phyloP scores from a whole-genome alignment of 192 early-diverging fungal genomes.

The Coemansia sp. region DNA sequence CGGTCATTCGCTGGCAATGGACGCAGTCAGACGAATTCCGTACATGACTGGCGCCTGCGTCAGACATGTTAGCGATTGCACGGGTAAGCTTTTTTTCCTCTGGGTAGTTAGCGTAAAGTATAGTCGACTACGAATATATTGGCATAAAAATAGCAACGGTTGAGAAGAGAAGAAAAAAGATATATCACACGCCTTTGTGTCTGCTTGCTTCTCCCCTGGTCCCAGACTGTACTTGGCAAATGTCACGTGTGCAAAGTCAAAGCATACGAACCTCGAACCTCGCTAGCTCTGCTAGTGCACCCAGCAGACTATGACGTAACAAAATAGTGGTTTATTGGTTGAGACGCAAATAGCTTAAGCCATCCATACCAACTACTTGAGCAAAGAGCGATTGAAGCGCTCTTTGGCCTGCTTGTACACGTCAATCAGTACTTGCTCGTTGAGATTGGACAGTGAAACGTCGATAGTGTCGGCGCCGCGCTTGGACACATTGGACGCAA shows the following conservation, averaged over 20 bases:
- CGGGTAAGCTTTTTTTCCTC: background rate
- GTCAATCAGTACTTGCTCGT: constrained; percentile 74
- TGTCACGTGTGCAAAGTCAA: background rate
- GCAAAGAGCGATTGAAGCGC: constrained; percentile 65
- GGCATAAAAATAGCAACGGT: background rate
- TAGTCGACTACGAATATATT: background rate
- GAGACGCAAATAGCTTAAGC: background rate
- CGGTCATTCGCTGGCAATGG: constrained; percentile 29
- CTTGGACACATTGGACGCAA: constrained; percentile 76
- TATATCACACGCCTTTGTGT: too few relatives aligned
- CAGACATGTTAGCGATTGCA: constrained; percentile 9
- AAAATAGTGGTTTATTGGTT: background rate
- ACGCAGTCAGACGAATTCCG: constrained; percentile 29
- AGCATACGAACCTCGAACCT: background rate
- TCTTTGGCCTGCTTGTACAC: constrained; percentile 80
- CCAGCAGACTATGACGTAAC: too few relatives aligned
- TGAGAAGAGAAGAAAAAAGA: background rate
- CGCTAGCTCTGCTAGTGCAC: background rate
- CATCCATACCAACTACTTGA: constrained; percentile 53
- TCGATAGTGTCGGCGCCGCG: constrained; percentile 71
- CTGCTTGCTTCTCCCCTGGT: background rate
- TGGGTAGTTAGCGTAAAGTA: background rate
- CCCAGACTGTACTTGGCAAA: background rate
- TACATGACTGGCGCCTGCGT: background rate
- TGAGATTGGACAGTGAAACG: constrained; percentile 63